Percentiles rank a stretch among this genome's conserved stretches.
phyloP scores from a whole-genome alignment of 192 early-diverging fungal species.

The Entomortierella parvispora region DNA sequence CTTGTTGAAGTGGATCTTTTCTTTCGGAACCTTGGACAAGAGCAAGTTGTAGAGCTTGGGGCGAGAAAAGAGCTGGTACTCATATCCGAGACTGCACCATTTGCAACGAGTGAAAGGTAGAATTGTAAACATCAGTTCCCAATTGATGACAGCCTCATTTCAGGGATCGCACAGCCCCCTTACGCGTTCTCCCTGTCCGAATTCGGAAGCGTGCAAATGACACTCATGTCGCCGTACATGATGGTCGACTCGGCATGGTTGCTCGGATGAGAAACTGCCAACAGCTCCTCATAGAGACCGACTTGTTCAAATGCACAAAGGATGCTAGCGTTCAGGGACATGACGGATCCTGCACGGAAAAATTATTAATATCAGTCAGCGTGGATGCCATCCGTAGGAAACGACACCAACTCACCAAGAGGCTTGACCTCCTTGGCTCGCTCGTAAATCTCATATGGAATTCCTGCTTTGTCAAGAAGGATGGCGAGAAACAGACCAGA shows the following conservation, averaged over 20 bases:
- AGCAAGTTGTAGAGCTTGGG: neutral
- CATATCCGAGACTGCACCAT: neutral
- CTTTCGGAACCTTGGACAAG: neutral
- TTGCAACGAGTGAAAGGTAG: neutral
- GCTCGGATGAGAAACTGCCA: too few species aligned
- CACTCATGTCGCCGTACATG: too few species aligned
- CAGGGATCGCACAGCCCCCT: too few species aligned
- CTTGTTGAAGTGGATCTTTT: conserved; percentile 2
- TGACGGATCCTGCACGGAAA: too few species aligned
- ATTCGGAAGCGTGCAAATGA: too few species aligned
- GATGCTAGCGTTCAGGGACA: neutral
- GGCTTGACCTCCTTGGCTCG: neutral
- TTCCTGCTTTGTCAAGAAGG: neutral
- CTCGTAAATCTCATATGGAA: neutral
- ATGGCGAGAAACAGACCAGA: neutral
- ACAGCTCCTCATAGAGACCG: too few species aligned
- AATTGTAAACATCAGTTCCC: neutral
- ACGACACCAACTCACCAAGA: neutral
- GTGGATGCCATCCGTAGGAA: too few species aligned
- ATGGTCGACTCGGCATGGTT: too few species aligned
- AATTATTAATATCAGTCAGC: too few species aligned
- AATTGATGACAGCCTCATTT: neutral
- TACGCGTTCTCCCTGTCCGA: too few species aligned
- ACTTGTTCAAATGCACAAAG: too few species aligned
- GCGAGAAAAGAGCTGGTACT: neutral